These are phyloP conservation scores for Vitis hybrid DNA, from an alignment of 177 flowering plant species.

Conservation along the genomic window DNA sequence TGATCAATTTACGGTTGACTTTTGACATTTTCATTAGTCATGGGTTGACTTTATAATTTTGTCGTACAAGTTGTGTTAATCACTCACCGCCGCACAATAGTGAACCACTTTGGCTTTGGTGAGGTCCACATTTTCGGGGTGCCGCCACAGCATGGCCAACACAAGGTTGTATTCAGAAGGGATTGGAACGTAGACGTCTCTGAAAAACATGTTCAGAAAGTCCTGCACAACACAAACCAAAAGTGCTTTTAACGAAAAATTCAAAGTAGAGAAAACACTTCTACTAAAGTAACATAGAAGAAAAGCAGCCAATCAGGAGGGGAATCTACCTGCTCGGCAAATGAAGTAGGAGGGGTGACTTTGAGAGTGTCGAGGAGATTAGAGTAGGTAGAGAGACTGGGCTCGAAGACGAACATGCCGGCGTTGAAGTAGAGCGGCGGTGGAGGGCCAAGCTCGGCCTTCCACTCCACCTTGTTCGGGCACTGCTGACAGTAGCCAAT, in stretches of 20 bases:
- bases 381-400: slow-evolving; percentile 10
- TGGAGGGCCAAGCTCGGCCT: not conserved
- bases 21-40: no score
- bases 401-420: slow-evolving; percentile 20
- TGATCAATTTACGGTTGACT: no score
- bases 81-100: slow-evolving; percentile 14
- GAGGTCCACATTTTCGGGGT: slow-evolving; percentile 13
- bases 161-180: slow-evolving; percentile 11
- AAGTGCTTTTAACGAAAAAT: no score
- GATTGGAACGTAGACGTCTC: slow-evolving; percentile 10
- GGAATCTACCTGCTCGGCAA: slow-evolving; percentile 9
- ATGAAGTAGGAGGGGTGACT: slow-evolving; percentile 6
- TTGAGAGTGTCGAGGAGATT: slow-evolving; percentile 5
- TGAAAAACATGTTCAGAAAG: slow-evolving; percentile 13
- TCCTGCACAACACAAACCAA: not conserved
- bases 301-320: no score
- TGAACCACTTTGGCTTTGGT: slow-evolving; percentile 16
- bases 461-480: slow-evolving; percentile 6
- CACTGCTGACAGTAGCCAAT: slow-evolving; percentile 12
- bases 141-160: slow-evolving; percentile 17
- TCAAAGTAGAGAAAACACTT: no score
- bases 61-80: no score
- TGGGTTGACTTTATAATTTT: no score
- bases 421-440: slow-evolving; percentile 21
- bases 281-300: no score